Conservation (phyloP, 371 early-diverging fungal species). For the Haplosporangium sp. region DNA sequence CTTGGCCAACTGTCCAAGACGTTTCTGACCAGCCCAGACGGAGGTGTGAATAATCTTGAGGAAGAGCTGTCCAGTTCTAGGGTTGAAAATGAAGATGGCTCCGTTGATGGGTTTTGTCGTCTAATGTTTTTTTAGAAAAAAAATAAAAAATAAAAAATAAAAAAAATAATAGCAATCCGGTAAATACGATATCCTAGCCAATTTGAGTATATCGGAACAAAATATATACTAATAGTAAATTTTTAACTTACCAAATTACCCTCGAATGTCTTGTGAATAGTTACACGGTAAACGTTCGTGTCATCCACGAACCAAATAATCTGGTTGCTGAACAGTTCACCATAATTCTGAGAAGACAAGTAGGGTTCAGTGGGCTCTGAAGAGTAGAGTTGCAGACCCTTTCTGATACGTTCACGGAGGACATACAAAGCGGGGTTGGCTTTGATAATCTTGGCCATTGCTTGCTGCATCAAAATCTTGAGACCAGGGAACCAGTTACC, state of each 20-base stretch:
- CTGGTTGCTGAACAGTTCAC: constrained; percentile 97
- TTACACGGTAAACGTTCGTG: constrained; percentile 99
- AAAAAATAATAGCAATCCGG: background rate
- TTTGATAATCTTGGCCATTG: constrained; percentile 98
- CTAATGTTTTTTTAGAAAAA: constrained; percentile 7
- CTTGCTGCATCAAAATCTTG: constrained; percentile 97
- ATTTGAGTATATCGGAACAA: background rate
- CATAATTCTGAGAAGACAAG: constrained; percentile 95
- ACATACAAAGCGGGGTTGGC: constrained; percentile 98
- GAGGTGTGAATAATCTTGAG: constrained; percentile 99
- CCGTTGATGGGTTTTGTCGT: constrained; percentile 99
- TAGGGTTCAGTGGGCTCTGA: constrained; percentile 99
- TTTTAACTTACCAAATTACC: constrained; percentile 87
- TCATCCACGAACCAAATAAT: constrained; percentile 99
- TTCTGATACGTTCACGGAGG: constrained; percentile 98
- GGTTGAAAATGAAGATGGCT: constrained; percentile 98
- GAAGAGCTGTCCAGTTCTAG: constrained; percentile 98
- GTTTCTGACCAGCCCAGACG: constrained; percentile 99
- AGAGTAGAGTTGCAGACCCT: constrained; percentile 97
- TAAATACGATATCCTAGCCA: background rate
- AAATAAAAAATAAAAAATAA: background rate
- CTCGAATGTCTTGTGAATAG: constrained; percentile 99
- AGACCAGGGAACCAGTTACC: constrained; percentile 99
- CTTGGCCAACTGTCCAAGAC: constrained; percentile 97
- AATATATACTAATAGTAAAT: background rate